These are phyloP conservation scores for Macrotyloma uniflorum DNA, from an alignment of 306 rosid species.

Conservation along the genomic window DNA sequence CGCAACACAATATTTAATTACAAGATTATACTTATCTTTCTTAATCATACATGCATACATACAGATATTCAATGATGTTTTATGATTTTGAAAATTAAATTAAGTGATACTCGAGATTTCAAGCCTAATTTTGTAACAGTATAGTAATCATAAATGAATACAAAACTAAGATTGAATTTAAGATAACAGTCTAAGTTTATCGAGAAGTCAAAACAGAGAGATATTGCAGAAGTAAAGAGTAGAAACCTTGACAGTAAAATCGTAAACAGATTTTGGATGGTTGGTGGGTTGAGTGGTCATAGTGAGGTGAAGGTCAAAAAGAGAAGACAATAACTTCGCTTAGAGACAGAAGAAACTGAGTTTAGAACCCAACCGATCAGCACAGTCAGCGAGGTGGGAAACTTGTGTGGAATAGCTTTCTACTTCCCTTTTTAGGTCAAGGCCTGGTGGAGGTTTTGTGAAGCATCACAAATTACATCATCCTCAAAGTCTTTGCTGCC, in stretches of 20 bases:
- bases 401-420: too few relatives aligned
- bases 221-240: neutral
- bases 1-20: neutral
- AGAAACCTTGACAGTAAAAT: constrained; percentile 59
- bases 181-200: neutral
- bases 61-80: neutral
- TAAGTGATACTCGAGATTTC: neutral
- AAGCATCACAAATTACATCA: too few relatives aligned
- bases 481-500: too few relatives aligned
- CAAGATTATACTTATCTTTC: neutral
- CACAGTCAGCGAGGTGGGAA: neutral
- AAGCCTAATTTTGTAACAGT: neutral
- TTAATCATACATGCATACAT: too few relatives aligned
- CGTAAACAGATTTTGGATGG: constrained; percentile 47
- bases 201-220: neutral
- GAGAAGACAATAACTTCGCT: neutral
- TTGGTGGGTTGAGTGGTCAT: constrained; percentile 43
- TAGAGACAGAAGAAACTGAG: neutral
- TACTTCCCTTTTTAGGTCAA: too few relatives aligned
- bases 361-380: neutral
- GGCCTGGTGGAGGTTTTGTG: too few relatives aligned
- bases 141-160: neutral
- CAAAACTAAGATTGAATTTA: neutral
- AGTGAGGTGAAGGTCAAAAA: neutral
- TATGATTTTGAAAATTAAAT: neutral